A percentile compares a stretch with the other conserved stretches of the same genome.
Evolutionary conservation across 768 basidiomycete genomes (phyloP).

Genomic region (Leccinum barrowsii): DNA sequence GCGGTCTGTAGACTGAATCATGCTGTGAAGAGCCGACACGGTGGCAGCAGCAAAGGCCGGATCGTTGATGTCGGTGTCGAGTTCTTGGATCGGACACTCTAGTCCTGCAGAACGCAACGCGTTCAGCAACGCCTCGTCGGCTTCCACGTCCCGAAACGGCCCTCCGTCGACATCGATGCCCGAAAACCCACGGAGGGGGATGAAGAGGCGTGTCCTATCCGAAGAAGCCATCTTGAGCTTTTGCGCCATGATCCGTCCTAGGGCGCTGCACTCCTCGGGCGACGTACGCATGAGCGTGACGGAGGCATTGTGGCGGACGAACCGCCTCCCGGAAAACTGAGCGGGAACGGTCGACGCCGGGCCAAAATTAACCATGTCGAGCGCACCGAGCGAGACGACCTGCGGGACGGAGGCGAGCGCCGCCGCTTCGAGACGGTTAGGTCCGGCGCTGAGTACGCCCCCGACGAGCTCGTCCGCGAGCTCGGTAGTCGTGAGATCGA

Average conservation of each 20-base stretch:
- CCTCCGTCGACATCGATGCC: constrained; percentile 21
- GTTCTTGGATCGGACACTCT: constrained; percentile 17
- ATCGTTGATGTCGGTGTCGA: constrained; percentile 28
- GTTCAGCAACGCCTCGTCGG: constrained; percentile 20
- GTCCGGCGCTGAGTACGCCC: constrained; percentile 26
- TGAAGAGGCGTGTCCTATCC: constrained; percentile 18
- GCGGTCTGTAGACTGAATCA: constrained; percentile 11
- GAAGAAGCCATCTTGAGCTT: constrained; percentile 18
- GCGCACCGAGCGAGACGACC: constrained; percentile 30
- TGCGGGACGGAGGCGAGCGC: constrained; percentile 20
- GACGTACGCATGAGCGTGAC: constrained; percentile 33
- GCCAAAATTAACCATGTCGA: constrained; percentile 36
- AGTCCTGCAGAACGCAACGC: constrained; percentile 14
- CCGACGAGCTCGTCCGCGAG: constrained; percentile 32
- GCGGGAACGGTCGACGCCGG: constrained; percentile 23
- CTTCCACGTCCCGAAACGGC: constrained; percentile 25
- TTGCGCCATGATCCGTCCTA: constrained; percentile 20
- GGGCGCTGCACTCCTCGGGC: constrained; percentile 17
- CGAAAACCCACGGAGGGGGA: constrained; percentile 27
- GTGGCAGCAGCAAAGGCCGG: constrained; percentile 18
- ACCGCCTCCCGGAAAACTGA: constrained; percentile 13
- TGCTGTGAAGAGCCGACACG: constrained; percentile 16
- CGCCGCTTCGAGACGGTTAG: constrained; percentile 27
- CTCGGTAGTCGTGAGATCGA: constrained; percentile 33
- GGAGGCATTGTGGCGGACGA: constrained; percentile 25